Evolutionary conservation across 768 basidiomycete genomes (phyloP), one percentile per base, ranked within the genome.

Genomic region (Clavaria fumosa): DNA sequence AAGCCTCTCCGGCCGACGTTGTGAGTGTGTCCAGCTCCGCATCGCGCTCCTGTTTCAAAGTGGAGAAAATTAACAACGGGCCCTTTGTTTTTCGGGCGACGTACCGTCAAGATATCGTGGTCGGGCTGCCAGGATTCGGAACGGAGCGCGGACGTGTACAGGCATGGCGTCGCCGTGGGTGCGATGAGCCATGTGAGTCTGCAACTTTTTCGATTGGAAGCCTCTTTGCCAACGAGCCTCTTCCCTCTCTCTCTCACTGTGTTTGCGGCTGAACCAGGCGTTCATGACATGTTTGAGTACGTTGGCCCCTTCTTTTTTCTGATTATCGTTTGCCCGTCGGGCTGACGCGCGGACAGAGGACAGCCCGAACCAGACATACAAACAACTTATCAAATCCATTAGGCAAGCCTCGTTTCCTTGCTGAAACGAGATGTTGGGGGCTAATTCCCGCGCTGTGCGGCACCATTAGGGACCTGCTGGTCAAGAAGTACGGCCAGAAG

Each of bases 121-220:
- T 73, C 78, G 12, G 78, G 70, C 15, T 81, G 80, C 48, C 63
- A 70, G 37, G 82, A 84, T 51, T 65, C 64, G 23, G 70, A 81
- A 53, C 81, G 70, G 0, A 83, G 79, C 49, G 75, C 77, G 0
- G 81, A 83, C 49, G 78, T 78, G 1, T 69, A 70, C 35, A 60
- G 67, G 19, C 64, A 62, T 17, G 77, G 76, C 15, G 59, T 69
- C 3, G 75, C 80, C 0, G 74, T 78, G 5, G 82, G 82, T 2
- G 82, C 81, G 3, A 84, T 84, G 76, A 81, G 78, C 53, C 66
- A 78, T 55, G 80, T 81, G 50, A 34, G 78, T 58, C 5, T 15
- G 12, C 22, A 9, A 32, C 38, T 15, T 4, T 20, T 28, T 35
- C 20, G n/a, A n/a, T n/a, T n/a, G n/a, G n/a, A n/a, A n/a, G n/a